Percentiles rank a stretch among this genome's conserved stretches.
These are phyloP conservation scores for Gnomoniopsis smithogilvyi DNA, from an alignment of 2,329 filamentous ascomycete species.

Conservation along the genomic window DNA sequence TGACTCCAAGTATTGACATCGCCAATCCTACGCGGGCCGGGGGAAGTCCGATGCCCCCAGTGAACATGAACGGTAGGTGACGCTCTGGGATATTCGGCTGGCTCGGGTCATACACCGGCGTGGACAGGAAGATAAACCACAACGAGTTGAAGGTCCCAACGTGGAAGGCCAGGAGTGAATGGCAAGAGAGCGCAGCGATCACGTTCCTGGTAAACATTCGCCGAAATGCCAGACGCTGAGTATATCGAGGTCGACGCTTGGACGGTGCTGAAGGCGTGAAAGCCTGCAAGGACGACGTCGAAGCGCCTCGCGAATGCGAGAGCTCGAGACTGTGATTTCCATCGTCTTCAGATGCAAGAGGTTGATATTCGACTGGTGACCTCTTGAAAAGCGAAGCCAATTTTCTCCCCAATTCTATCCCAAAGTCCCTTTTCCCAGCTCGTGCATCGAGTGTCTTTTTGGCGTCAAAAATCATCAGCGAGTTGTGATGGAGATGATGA, in stretches of 20 bases:
- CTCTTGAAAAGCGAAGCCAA: conserved; percentile 26
- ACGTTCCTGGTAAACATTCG: conserved; percentile 56
- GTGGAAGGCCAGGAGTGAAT: conserved; percentile 70
- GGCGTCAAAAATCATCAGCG: conserved; percentile 2
- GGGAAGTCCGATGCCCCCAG: conserved; percentile 72
- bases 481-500: no score
- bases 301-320: conserved; percentile 11
- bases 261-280: conserved; percentile 7
- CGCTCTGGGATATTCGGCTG: conserved; percentile 28
- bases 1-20: conserved; percentile 71
- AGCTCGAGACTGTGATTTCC: conserved; percentile 30
- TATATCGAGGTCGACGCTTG: conserved; percentile 35
- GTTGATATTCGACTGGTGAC: conserved; percentile 28
- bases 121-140: conserved; percentile 74
- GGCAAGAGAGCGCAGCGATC: conserved; percentile 53
- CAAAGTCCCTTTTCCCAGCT: conserved; percentile 38
- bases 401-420: conserved; percentile 36
- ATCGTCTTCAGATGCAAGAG: conserved; percentile 28
- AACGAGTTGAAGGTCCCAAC: conserved; percentile 74
- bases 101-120: conserved; percentile 54
- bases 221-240: conserved; percentile 47
- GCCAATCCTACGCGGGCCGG: conserved; percentile 71
- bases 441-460: conserved; percentile 44
- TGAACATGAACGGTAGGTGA: conserved; percentile 58
- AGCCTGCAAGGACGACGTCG: neutral